Evolutionary conservation across 2,329 filamentous ascomycete genomes (phyloP).

Genomic region (Aulographum hederae): DNA sequence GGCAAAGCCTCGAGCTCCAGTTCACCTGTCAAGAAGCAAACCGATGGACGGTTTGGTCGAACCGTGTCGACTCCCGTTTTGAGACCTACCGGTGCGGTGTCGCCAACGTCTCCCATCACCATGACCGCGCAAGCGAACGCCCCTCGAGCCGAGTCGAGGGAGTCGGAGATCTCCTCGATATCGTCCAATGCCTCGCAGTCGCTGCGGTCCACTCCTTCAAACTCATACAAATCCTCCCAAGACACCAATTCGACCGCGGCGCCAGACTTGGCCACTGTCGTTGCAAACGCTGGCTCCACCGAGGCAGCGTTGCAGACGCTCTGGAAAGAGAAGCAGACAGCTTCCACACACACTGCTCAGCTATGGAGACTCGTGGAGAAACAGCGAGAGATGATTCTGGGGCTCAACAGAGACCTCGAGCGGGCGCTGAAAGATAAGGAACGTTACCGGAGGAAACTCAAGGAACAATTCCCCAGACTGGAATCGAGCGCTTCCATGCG

Average conservation of each 20-base stretch:
- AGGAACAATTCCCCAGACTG: constrained; percentile 39
- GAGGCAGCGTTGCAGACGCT: constrained; percentile 80
- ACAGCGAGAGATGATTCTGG: constrained; percentile 82
- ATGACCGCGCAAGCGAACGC: no score
- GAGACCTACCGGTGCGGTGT: no score
- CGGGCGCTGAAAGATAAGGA: constrained; percentile 86
- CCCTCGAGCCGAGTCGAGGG: constrained; percentile 72
- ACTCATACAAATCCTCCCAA: constrained; percentile 38
- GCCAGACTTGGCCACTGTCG: constrained; percentile 62
- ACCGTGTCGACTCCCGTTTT: no score
- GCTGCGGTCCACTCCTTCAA: constrained; percentile 36
- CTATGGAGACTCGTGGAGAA: constrained; percentile 94
- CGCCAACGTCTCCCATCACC: no score
- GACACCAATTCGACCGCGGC: constrained; percentile 30
- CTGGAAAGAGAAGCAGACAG: constrained; percentile 78
- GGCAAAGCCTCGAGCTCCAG: no score
- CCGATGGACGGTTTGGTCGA: no score
- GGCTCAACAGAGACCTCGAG: constrained; percentile 87
- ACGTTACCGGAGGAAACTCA: constrained; percentile 75
- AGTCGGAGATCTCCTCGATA: constrained; percentile 65
- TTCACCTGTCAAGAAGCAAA: no score
- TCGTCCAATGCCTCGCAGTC: constrained; percentile 21
- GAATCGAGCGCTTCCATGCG: constrained; percentile 16
- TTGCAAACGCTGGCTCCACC: constrained; percentile 70
- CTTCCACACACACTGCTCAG: constrained; percentile 76